A percentile compares a stretch with the other conserved stretches of the same genome.
phyloP scores from a whole-genome alignment of 768 basidiomycete genomes.

The Punctularia strigosozonata region DNA sequence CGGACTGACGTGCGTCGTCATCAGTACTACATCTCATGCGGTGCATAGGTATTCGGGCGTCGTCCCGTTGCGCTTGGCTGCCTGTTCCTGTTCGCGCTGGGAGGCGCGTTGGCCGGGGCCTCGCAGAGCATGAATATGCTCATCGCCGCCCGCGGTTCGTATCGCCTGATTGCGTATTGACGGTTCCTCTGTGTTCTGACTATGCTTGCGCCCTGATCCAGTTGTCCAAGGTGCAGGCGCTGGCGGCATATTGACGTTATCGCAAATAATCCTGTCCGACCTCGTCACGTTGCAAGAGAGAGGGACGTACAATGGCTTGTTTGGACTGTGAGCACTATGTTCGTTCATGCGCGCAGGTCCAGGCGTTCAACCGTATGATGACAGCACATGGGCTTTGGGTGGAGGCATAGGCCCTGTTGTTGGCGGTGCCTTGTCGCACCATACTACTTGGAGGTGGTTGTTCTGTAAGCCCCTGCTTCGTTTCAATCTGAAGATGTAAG shows the following conservation, averaged over 20 bases:
- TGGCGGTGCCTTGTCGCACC: slow-evolving; percentile 22
- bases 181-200: background rate
- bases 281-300: slow-evolving; percentile 22
- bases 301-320: slow-evolving; percentile 18
- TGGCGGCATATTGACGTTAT: slow-evolving; percentile 16
- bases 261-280: slow-evolving; percentile 21
- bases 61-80: slow-evolving; percentile 6
- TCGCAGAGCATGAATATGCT: too few species aligned
- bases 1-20: too few species aligned
- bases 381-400: slow-evolving; percentile 15
- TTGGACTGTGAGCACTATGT: slow-evolving; percentile 17
- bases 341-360: slow-evolving; percentile 5
- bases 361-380: background rate
- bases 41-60: too few species aligned
- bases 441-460: slow-evolving; percentile 28
- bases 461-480: slow-evolving; percentile 20
- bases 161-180: background rate
- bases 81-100: slow-evolving; percentile 14
- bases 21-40: too few species aligned
- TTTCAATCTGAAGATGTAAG: background rate
- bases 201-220: background rate
- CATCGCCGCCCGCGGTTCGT: background rate
- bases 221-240: slow-evolving; percentile 19
- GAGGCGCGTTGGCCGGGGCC: too few species aligned
- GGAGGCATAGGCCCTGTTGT: slow-evolving; percentile 21